Conservation (phyloP, 768 basidiomycete species). For the Mycena rebaudengoi region DNA sequence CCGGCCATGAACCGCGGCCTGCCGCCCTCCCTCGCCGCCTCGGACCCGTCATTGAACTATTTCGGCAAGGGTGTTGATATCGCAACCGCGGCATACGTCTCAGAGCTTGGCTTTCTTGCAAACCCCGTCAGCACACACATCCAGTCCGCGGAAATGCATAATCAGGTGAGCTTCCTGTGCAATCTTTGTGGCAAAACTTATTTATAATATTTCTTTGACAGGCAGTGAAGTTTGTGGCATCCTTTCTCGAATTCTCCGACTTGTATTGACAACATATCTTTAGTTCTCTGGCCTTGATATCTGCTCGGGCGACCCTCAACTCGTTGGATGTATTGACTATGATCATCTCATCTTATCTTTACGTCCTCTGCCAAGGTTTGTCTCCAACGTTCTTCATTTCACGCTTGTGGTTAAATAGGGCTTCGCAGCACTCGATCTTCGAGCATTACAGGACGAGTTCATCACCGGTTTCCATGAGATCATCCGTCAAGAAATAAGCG, state of each 20-base stretch:
- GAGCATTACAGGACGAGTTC: conserved; percentile 75
- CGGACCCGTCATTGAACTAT: conserved; percentile 81
- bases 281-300: conserved; percentile 51
- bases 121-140: conserved; percentile 82
- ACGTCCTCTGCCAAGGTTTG: conserved; percentile 71
- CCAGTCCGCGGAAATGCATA: conserved; percentile 87
- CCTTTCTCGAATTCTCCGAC: no score
- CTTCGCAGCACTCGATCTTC: conserved; percentile 73
- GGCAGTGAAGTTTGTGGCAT: conserved; percentile 68
- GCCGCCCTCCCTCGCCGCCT: conserved; percentile 76
- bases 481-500: conserved; percentile 56
- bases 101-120: conserved; percentile 81
- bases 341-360: conserved; percentile 78
- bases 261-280: neutral
- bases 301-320: conserved; percentile 80
- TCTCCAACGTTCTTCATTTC: neutral
- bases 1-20: conserved; percentile 84
- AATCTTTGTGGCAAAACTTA: no score
- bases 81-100: conserved; percentile 80
- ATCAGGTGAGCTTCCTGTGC: no score
- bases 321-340: conserved; percentile 82
- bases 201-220: no score
- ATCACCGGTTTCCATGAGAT: conserved; percentile 52
- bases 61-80: conserved; percentile 84
- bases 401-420: neutral